Percentiles rank a stretch among this genome's conserved stretches.
phyloP scores from a whole-genome alignment of 345 rosid genomes.

The Aegle marmelos region DNA sequence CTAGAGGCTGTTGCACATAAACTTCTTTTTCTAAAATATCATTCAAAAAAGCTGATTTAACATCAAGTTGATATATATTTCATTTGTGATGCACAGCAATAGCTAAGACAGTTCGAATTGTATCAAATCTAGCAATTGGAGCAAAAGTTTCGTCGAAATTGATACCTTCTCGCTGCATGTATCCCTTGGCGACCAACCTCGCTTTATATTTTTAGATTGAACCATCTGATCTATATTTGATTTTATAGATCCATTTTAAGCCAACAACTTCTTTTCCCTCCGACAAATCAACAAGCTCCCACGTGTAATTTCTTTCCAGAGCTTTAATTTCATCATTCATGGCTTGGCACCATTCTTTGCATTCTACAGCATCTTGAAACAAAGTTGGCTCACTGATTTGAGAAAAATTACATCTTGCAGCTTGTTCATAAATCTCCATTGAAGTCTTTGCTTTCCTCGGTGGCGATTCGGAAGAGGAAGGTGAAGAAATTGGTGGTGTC shows the following conservation, averaged over 20 bases:
- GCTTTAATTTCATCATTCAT: neutral
- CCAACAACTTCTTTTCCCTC: neutral
- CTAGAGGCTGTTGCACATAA: no score
- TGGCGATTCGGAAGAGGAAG: no score
- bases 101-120: neutral
- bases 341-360: neutral
- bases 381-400: neutral
- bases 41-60: neutral
- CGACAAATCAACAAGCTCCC: neutral
- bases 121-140: neutral
- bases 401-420: neutral
- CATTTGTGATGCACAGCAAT: neutral
- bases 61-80: neutral
- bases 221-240: neutral
- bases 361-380: neutral
- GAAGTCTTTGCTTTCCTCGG: no score
- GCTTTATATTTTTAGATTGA: neutral
- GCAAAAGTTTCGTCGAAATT: neutral
- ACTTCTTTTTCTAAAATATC: no score
- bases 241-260: no score
- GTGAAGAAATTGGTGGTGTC: no score
- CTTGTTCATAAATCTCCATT: no score
- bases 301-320: neutral
- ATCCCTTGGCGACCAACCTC: neutral
- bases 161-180: neutral